Conservation (phyloP, 805 yeast species). For the Debaryomyces maramus region DNA sequence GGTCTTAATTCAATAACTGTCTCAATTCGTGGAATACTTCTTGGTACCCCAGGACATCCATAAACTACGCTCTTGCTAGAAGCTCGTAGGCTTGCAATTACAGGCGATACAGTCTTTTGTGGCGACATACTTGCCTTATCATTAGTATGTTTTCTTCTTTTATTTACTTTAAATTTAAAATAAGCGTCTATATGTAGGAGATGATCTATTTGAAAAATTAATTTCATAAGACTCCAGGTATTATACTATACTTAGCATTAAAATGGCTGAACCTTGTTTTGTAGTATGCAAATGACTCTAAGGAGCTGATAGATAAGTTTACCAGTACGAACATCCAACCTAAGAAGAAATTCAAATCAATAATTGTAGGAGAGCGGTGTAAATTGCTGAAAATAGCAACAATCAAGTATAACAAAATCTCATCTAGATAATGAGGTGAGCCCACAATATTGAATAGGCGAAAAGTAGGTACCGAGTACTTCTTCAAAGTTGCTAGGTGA, state of each 20-base stretch:
- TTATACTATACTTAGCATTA: slow-evolving; percentile 29
- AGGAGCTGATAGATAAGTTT: slow-evolving; percentile 57
- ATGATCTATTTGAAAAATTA: slow-evolving; percentile 2
- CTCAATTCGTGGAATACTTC: slow-evolving; percentile 58
- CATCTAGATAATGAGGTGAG: slow-evolving; percentile 74
- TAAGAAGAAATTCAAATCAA: slow-evolving; percentile 19
- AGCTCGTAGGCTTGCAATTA: slow-evolving; percentile 44
- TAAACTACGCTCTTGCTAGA: slow-evolving; percentile 53
- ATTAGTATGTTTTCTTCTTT: slow-evolving; percentile 1
- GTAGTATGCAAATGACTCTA: slow-evolving; percentile 53
- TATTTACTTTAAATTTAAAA: slow-evolving; percentile 2
- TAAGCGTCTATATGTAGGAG: slow-evolving; percentile 6
- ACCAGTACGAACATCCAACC: slow-evolving; percentile 35
- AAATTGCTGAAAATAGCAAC: slow-evolving; percentile 21
- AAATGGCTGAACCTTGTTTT: slow-evolving; percentile 25
- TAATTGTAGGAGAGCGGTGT: slow-evolving; percentile 16
- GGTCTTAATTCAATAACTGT: slow-evolving; percentile 58
- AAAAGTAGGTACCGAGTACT: slow-evolving; percentile 56
- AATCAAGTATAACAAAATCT: slow-evolving; percentile 53
- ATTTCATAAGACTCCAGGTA: slow-evolving; percentile 36
- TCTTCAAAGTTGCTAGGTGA: slow-evolving; percentile 48
- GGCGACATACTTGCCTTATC: slow-evolving; percentile 8
- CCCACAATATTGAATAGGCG: slow-evolving; percentile 51
- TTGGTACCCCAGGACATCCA: slow-evolving; percentile 71
- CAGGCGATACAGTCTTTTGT: slow-evolving; percentile 22